Evolutionary conservation across 306 rosid genomes (phyloP), one percentile per base, ranked within the genome.

Genomic region (Astragalus membranaceus): DNA sequence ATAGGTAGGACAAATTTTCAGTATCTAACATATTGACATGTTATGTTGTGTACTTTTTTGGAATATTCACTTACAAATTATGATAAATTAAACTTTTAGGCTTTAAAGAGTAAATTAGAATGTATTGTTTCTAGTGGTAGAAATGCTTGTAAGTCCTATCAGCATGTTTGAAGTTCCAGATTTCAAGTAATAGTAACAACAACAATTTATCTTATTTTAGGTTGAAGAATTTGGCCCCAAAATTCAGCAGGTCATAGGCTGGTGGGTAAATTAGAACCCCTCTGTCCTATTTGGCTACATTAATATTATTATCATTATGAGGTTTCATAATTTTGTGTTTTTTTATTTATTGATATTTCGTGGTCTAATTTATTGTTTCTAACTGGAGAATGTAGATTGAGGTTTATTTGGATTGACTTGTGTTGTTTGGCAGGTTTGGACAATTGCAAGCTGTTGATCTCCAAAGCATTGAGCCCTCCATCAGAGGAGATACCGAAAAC

Each of bases 401-500:
- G 7, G 39, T 35, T 35, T 7, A 39, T 8, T 39, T 39, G 44
- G 44, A 54, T 47, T 69, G 74, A 51, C 14, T 63, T 48, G 68
- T 46, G 44, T 73, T 48, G 68, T 46, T 39, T 73, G 52, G 55
- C 79, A 91, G 97, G 97, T 88, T 91, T 84, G 97, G 97, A 75
- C 93, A 87, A 73, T 85, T 91, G 59, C 89, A 88, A 72, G 44
- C 50, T 30, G 96, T 91, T 82, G 91, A 88, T 84, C 88, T 91
- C 53, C 81, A 82, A 47, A 88, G 82, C 52, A 64, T 91, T 44
- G 93, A 91, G 81, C 97, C 97, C n/a, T 81, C 88, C 41, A 73
- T 91, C 6, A 87, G 91, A 88, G 96, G 93, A 90, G 96, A 84
- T 14, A 84, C 86, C 29, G 92, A 88, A 76, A 85, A 83, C 80